phyloP scores from a whole-genome alignment of 2,329 filamentous ascomycete genomes.

The Colletotrichum caudatum region DNA sequence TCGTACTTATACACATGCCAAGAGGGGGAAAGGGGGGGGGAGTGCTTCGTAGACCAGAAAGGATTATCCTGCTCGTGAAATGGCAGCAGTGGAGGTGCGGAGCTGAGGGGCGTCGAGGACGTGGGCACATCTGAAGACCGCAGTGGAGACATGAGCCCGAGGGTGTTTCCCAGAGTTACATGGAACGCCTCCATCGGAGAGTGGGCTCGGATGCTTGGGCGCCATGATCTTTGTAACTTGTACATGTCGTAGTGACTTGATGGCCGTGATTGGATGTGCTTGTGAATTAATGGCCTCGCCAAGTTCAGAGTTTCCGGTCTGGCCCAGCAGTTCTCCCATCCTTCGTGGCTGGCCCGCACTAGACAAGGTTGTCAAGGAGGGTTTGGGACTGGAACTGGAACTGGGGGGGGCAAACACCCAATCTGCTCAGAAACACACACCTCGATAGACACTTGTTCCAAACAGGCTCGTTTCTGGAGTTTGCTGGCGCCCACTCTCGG shows the following conservation, averaged over 20 bases:
- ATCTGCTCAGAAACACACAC: constrained; percentile 24
- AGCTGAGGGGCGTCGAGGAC: constrained; percentile 34
- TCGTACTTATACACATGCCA: constrained; percentile 37
- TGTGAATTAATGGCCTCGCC: constrained; percentile 30
- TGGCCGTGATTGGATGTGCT: constrained; percentile 32
- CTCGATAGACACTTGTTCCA: constrained; percentile 1
- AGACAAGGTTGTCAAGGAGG: constrained; percentile 7
- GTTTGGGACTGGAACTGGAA: constrained; percentile 33
- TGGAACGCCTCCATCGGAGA: constrained; percentile 35
- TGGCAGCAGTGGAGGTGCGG: constrained; percentile 35
- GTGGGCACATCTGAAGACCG: constrained; percentile 10
- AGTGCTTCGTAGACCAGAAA: neutral
- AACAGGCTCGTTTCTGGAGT: constrained; percentile 18
- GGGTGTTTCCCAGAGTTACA: constrained; percentile 40
- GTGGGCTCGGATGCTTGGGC: constrained; percentile 30
- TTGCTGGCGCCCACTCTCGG: constrained; percentile 13
- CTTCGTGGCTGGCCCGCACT: constrained; percentile 13
- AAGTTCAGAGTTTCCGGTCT: constrained; percentile 38
- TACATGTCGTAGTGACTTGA: constrained; percentile 33
- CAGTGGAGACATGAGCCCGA: constrained; percentile 31
- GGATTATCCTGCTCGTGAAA: constrained; percentile 16
- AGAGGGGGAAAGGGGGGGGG: constrained; percentile 9
- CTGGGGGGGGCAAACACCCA: constrained; percentile 14
- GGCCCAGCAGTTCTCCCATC: constrained; percentile 32
- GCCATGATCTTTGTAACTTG: constrained; percentile 27